Evolutionary conservation across 2,329 filamentous ascomycete species (phyloP).

Genomic region (Stenocarpella maydis): DNA sequence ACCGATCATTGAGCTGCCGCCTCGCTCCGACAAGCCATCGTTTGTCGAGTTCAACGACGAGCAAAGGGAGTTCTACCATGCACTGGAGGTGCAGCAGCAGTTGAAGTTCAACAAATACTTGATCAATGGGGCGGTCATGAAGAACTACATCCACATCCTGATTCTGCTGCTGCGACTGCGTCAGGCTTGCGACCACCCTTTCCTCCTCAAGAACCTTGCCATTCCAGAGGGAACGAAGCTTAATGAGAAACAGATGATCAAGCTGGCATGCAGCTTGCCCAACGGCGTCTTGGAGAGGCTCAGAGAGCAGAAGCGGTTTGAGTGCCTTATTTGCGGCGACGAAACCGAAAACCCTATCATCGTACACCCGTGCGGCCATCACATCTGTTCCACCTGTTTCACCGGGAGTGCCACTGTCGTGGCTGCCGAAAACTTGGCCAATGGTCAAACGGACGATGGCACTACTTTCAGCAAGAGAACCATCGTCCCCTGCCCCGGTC

Average conservation of each 20-base stretch:
- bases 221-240: constrained; percentile 43
- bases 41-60: constrained; percentile 71
- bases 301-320: background rate
- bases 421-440: background rate
- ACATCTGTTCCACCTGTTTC: constrained; percentile 42
- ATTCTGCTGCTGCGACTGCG: constrained; percentile 78
- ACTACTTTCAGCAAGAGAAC: background rate
- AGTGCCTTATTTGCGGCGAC: constrained; percentile 10
- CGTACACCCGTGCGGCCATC: constrained; percentile 44
- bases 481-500: background rate
- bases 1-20: constrained; percentile 72
- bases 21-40: constrained; percentile 65
- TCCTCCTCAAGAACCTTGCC: constrained; percentile 56
- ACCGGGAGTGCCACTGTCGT: constrained; percentile 36
- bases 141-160: constrained; percentile 78
- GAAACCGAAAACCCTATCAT: constrained; percentile 38
- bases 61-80: constrained; percentile 66
- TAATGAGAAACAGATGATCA: constrained; percentile 41
- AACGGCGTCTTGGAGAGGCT: constrained; percentile 34
- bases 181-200: constrained; percentile 80
- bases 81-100: constrained; percentile 38
- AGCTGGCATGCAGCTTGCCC: constrained; percentile 39
- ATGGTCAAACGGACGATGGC: background rate
- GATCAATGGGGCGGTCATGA: constrained; percentile 35
- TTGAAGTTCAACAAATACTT: constrained; percentile 42